Percentiles rank a stretch among this genome's conserved stretches.
These are phyloP conservation scores for Ogataea dorogensis DNA, from an alignment of 805 yeast species.

Conservation along the genomic window DNA sequence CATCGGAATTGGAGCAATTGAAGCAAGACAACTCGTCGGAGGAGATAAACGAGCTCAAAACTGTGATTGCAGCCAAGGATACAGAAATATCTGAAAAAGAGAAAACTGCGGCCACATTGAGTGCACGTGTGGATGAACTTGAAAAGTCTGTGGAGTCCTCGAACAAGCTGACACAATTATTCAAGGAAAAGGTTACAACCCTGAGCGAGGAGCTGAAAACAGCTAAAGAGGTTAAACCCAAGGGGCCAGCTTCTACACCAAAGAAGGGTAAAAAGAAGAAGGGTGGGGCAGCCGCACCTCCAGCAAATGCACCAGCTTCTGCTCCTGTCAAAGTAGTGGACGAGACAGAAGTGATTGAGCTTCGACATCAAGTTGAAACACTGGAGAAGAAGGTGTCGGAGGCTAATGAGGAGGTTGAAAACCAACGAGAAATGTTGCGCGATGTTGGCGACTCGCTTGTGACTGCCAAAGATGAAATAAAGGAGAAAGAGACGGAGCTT, in stretches of 20 bases:
- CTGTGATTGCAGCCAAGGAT: not conserved
- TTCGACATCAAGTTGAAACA: constrained; percentile 25
- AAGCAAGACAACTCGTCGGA: constrained; percentile 1
- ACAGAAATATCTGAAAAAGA: too few relatives aligned
- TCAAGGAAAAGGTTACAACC: constrained; percentile 27
- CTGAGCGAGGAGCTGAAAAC: constrained; percentile 22
- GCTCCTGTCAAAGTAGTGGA: constrained; percentile 6
- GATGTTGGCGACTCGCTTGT: constrained; percentile 81
- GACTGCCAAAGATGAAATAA: constrained; percentile 49
- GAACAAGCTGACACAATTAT: constrained; percentile 22
- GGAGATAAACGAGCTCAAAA: constrained; percentile 1
- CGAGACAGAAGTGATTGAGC: constrained; percentile 24
- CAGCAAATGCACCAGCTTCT: constrained; percentile 13
- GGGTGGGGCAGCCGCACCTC: constrained; percentile 10
- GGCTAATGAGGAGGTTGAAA: constrained; percentile 63
- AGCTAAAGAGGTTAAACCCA: not conserved
- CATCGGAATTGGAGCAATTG: constrained; percentile 3
- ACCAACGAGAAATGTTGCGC: constrained; percentile 70
- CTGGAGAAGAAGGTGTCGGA: constrained; percentile 32
- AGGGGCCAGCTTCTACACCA: constrained; percentile 1
- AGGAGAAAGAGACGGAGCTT: constrained; percentile 18
- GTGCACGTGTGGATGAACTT: constrained; percentile 11
- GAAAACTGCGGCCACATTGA: constrained; percentile 4
- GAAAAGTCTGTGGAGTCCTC: constrained; percentile 26
- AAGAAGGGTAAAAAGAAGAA: constrained; percentile 16